Percentiles rank a stretch among this genome's conserved stretches.
phyloP scores from a whole-genome alignment of 305 asterid genomes.

The Fraxinus platypoda region DNA sequence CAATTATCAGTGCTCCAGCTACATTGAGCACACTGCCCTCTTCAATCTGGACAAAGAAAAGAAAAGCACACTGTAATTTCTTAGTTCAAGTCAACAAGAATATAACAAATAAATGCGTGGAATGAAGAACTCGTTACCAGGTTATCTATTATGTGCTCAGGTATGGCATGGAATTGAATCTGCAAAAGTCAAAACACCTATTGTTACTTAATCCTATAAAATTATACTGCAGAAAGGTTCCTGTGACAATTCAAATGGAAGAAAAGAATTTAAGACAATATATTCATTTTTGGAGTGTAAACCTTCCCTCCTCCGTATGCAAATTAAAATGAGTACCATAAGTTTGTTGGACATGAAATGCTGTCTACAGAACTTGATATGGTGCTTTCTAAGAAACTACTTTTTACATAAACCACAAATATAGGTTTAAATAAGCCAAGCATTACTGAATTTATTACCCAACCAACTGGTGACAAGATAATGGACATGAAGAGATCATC shows the following conservation, averaged over 20 bases:
- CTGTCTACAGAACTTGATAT: not conserved
- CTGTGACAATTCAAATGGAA: not conserved
- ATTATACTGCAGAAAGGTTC: not conserved
- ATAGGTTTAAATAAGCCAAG: not conserved
- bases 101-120: not conserved
- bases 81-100: not conserved
- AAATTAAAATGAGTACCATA: not conserved
- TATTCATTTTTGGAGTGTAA: not conserved
- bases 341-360: not conserved
- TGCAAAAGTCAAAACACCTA: constrained; percentile 34
- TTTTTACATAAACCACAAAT: not conserved
- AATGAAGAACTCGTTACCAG: constrained; percentile 45
- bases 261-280: not conserved
- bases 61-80: not conserved
- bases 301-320: not conserved
- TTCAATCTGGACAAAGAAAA: constrained; percentile 52
- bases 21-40: constrained; percentile 81
- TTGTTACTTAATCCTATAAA: constrained; percentile 7
- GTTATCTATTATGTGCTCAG: constrained; percentile 61
- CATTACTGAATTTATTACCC: not conserved
- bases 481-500: not conserved
- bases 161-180: constrained; percentile 81
- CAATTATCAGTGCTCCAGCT: constrained; percentile 91
- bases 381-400: not conserved
- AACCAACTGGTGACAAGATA: not conserved